Base-by-base conservation (phyloP, 805 yeast genomes). In the Yamadazyma tumulicola region DNA sequence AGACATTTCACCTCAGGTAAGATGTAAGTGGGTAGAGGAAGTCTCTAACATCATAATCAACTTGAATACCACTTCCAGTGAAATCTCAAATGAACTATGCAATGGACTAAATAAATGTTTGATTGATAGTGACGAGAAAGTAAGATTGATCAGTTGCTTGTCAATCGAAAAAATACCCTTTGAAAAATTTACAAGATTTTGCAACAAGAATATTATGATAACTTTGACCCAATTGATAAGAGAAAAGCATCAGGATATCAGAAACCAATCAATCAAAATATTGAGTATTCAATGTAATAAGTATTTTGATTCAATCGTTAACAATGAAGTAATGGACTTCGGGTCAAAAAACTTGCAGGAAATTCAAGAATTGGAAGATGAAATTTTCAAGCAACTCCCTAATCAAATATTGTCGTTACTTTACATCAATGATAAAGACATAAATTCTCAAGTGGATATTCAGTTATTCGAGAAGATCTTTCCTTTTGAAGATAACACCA, bases 101-200 rank as follows among this genome's bases (percentile, higher is more conserved):
- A 69, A 66, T 38, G 85, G 89, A 1, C 46, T 85, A 8, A 62
- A 76, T 12, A 82, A 82, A 47, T 78, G 89, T 22, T 62, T 88
- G 17, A 67, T 83, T 24, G 96, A 88, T 58, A 63, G 79, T 0
- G 87, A 85, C 47, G 91, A 82, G 38, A 71, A 66, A 24, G 94
- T 86, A 2, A 69, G 96, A 45, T 61, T 75, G 21, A 57, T 70
- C 1, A 76, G 93, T 0, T 77, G 85, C 38, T 53, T 57, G 28
- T 66, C 78, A 0, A 52, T 85, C 11, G 56, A 70, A 6, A 50
- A 62, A 19, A 54, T 85, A 2, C 67, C 77, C 0, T 57, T 74
- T 6, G 54, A 61, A 5, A 47, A 64, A 1, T 67, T 85, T 33
- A 58, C 79, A 34, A 74, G 68, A 30, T 51, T 83, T 8, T 67